Evolutionary conservation across 106 monocot species (phyloP).

Genomic region (Dactylorhiza incarnata): DNA sequence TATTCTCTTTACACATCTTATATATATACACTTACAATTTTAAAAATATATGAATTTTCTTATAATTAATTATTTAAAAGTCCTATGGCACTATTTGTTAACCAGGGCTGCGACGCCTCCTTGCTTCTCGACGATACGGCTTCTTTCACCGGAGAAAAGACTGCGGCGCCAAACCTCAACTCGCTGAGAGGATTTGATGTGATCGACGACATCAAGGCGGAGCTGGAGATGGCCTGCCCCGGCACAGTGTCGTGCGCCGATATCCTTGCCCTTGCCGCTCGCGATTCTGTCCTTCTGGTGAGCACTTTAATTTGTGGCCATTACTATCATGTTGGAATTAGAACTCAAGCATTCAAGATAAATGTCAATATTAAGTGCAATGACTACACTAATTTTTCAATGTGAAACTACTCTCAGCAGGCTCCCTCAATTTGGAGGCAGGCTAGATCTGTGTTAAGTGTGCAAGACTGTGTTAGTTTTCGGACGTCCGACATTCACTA

Average conservation of each 20-base stretch:
- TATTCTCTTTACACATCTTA: not conserved
- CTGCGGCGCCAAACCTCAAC: constrained; percentile 66
- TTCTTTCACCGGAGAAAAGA: constrained; percentile 54
- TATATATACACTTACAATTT: too few species aligned
- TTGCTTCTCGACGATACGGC: constrained; percentile 65
- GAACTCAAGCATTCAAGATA: too few species aligned
- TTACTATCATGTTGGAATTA: too few species aligned
- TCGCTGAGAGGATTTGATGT: constrained; percentile 89
- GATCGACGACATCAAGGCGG: constrained; percentile 67
- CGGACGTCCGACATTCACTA: too few species aligned
- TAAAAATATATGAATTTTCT: not conserved
- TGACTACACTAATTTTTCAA: too few species aligned
- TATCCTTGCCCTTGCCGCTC: constrained; percentile 66
- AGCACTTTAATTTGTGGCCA: not conserved
- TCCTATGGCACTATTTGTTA: not conserved
- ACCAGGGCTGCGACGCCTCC: constrained; percentile 82
- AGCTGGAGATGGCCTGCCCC: constrained; percentile 64
- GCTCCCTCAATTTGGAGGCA: too few species aligned
- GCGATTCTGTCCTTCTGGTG: constrained; percentile 68
- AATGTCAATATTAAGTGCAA: too few species aligned
- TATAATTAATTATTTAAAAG: not conserved
- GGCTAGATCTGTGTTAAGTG: too few species aligned
- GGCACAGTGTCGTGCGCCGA: constrained; percentile 77
- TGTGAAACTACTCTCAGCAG: too few species aligned
- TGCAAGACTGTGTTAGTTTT: too few species aligned